Conservation (phyloP, 305 asterid genomes). For the Ruellia speciosa region DNA sequence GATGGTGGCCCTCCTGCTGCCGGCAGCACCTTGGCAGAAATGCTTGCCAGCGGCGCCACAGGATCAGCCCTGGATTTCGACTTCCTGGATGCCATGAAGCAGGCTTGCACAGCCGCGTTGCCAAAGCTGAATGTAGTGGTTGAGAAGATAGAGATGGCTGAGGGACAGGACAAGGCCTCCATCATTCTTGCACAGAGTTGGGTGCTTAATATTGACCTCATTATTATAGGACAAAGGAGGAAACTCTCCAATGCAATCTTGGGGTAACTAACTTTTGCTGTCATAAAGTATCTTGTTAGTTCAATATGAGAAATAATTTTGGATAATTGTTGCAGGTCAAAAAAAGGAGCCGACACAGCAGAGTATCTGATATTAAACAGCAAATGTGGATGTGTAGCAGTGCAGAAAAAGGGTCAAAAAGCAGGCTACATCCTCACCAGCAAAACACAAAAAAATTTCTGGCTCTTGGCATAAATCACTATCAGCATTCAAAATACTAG, state of each 20-base stretch:
- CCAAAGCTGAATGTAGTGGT: conserved; percentile 38
- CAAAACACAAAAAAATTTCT: conserved; percentile 56
- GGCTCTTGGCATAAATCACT: conserved; percentile 49
- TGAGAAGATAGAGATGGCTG: conserved; percentile 39
- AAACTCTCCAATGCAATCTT: conserved; percentile 45
- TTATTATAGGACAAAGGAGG: conserved; percentile 53
- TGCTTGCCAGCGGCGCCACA: background rate
- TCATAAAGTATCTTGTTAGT: background rate
- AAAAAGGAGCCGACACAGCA: conserved; percentile 48
- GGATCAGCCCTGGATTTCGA: conserved; percentile 20
- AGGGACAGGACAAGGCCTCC: conserved; percentile 57
- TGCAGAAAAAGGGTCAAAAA: conserved; percentile 58
- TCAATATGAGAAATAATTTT: too few relatives aligned
- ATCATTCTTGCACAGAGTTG: conserved; percentile 38
- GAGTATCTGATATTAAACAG: conserved; percentile 55
- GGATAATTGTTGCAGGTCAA: conserved; percentile 29
- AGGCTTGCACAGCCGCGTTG: conserved; percentile 34
- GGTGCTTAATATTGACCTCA: conserved; percentile 40
- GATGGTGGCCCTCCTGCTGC: background rate
- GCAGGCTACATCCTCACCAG: conserved; percentile 61
- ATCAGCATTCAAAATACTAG: background rate
- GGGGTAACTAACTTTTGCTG: conserved; percentile 26
- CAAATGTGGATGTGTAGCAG: conserved; percentile 68
- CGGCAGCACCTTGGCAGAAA: background rate
- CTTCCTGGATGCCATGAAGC: conserved; percentile 50